A percentile compares a stretch with the other conserved stretches of the same genome.
These are phyloP conservation scores for Poterioochromonas sp. DNA, from an alignment of 352 stramenopile genomes.

Conservation along the genomic window DNA sequence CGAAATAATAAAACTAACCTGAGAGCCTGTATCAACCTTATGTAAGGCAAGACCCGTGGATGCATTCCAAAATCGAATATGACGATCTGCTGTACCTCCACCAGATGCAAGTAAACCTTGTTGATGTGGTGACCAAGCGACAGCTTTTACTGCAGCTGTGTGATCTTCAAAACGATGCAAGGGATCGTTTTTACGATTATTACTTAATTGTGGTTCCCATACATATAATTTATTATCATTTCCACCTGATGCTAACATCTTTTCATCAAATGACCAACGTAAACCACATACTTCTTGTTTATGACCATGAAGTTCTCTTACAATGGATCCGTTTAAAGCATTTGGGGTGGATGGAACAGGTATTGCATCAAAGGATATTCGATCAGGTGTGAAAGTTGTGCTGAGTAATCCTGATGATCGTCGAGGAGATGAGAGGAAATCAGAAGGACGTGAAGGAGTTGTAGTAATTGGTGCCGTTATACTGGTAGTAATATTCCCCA, in stretches of 20 bases:
- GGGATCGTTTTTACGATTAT: slow-evolving; percentile 45
- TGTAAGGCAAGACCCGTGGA: slow-evolving; percentile 72
- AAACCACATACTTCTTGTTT: slow-evolving; percentile 85
- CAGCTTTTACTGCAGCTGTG: slow-evolving; percentile 91
- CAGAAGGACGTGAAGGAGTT: background rate
- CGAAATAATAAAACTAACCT: slow-evolving; percentile 41
- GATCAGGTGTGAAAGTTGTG: too few relatives aligned
- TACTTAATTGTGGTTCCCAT: slow-evolving; percentile 70
- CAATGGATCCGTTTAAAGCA: background rate
- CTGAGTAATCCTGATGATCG: background rate
- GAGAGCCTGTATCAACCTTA: slow-evolving; percentile 85
- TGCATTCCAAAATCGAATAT: slow-evolving; percentile 96
- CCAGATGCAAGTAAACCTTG: slow-evolving; percentile 85
- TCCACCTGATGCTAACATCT: slow-evolving; percentile 76
- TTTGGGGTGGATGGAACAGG: background rate
- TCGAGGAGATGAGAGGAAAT: background rate
- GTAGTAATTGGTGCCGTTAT: background rate
- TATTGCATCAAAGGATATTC: too few relatives aligned
- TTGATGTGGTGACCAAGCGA: slow-evolving; percentile 92
- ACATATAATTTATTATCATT: slow-evolving; percentile 98
- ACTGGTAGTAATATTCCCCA: too few relatives aligned
- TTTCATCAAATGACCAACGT: slow-evolving; percentile 86
- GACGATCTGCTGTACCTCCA: slow-evolving; percentile 86
- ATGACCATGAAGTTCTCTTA: slow-evolving; percentile 48
- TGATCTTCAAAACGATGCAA: slow-evolving; percentile 84